Evolutionary conservation across 1,139 yeast species (phyloP), one percentile per base, ranked within the genome.

Genomic region (Candida sp.): DNA sequence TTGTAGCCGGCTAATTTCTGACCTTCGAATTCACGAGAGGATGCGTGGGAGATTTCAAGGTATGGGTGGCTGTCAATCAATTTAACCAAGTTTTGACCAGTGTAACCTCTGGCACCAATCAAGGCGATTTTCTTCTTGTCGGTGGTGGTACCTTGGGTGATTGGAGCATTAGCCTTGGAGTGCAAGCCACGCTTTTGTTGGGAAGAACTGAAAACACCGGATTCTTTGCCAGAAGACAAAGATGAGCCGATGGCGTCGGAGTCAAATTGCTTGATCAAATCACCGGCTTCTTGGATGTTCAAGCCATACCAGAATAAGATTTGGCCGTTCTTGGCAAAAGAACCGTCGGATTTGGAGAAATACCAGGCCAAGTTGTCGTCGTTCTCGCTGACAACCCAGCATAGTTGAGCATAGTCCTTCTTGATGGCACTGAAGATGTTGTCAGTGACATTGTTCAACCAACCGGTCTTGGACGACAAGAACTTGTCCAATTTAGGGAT

Each of bases 41-140:
- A 93, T 48, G 94, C 98, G 65, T 93, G 96, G 4, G 96, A 83
- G 49, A 94, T 77, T 65, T 93, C 98, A 58, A 94, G 78, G 68
- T 83, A 84, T 47, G 96, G 96, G 71, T 94, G 99, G 51, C 80
- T 75, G 70, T 94, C 91, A 58, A 94, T 89, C 75, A 94, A 79
- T 47, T 87, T 83, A 60, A 94, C 91, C 69, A 94, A 81, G 62
- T 94, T 94, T 73, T 90, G 97, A 33, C 99, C 99, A 31, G 98
- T 93, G 73, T 84, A 91, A 39, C 99, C 99, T 74, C 99, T 88
- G 39, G 99, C 99, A 62, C 99, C 99, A 66, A 94, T 93, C 61
- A 94, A 81, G 1, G 98, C 99, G 46, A 96, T 93, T 54, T 84
- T 85, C 38, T 90, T 76, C 53, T 82, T 83, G 48, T 75, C 69